These are phyloP conservation scores for Tetrahymena borealis DNA, from an alignment of 73 alveolate species.

Conservation along the genomic window DNA sequence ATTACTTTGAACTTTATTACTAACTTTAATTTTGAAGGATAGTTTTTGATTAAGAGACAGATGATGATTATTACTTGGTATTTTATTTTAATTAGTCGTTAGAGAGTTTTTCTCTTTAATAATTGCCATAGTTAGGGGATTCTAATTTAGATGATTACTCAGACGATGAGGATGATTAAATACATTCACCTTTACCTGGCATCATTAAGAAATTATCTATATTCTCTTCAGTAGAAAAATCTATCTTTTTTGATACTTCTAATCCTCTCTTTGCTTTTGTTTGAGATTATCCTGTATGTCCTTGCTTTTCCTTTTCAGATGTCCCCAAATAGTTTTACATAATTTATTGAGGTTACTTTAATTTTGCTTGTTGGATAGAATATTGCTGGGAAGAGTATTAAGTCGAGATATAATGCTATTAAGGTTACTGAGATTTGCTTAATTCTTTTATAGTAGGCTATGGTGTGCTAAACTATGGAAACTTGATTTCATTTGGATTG, in stretches of 20 bases:
- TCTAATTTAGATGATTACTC: not conserved
- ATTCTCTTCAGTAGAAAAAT: not conserved
- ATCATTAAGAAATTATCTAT: not conserved
- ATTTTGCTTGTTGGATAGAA: not conserved
- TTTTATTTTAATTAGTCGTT: not conserved
- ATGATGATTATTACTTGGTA: no score
- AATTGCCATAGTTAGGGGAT: not conserved
- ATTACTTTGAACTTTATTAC: not conserved
- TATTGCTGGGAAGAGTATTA: not conserved
- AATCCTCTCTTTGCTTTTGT: not conserved
- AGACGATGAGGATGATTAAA: not conserved
- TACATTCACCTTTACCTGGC: not conserved
- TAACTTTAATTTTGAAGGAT: not conserved
- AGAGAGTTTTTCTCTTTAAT: not conserved
- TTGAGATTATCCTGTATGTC: not conserved
- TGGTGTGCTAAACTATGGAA: not conserved
- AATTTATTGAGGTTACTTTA: not conserved
- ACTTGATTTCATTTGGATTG: not conserved
- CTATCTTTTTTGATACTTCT: not conserved
- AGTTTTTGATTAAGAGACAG: no score
- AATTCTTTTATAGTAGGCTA: not conserved
- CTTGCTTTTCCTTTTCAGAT: not conserved
- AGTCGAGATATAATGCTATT: not conserved
- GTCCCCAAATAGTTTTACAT: not conserved
- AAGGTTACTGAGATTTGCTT: not conserved